Base-by-base conservation (phyloP, 2,329 filamentous ascomycete species). In the Cordyceps fumosorosea region DNA sequence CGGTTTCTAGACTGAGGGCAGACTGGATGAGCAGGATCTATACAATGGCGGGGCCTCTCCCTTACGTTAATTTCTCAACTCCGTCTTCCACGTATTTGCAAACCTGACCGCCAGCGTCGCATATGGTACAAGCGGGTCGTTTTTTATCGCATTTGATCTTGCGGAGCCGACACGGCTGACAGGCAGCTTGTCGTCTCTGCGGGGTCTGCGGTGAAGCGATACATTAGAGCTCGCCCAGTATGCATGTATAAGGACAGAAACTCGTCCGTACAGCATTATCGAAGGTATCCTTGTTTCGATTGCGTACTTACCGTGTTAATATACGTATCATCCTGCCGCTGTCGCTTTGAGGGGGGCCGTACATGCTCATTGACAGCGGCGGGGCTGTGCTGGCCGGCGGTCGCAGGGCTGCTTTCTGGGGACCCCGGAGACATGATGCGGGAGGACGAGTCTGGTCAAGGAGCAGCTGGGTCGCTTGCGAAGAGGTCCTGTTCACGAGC, bases 131-230 rank as follows among this genome's bases (percentile, higher is more conserved):
- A 16, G 62, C 44, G 10, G 66, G 65, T 24, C 65, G 59, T 60
- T 65, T 61, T 50, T 67, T 67, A 48, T 67, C 66, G n/a, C 65
- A 66, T 42, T 66, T 66, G 45, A 66, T 64, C 56, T 66, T 66
- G 57, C 65, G 61, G 14, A 64, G 54, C 12, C 66, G 62, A 34
- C 66, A 67, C 10, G 62, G 58, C 45, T 66, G 65, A 22, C 66
- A 66, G 3, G 65, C 65, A 37, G 65, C 65, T 56, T 66, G 65
- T 26, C 66, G 56, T 51, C 65, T 62, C 34, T 60, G 60, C 37
- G 65, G 37, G 22, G 34, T 29, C 62, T 66, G 44, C 5, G 20
- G 2, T 16, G 26, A 32, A 42, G 44, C 34, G 24, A 18, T 14
- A 10, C 7, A 32, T 58, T 29, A 57, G 44, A 48, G 37, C 12